These are phyloP conservation scores for Solanum paucissectum DNA, from an alignment of 257 asterid species.

Conservation along the genomic window DNA sequence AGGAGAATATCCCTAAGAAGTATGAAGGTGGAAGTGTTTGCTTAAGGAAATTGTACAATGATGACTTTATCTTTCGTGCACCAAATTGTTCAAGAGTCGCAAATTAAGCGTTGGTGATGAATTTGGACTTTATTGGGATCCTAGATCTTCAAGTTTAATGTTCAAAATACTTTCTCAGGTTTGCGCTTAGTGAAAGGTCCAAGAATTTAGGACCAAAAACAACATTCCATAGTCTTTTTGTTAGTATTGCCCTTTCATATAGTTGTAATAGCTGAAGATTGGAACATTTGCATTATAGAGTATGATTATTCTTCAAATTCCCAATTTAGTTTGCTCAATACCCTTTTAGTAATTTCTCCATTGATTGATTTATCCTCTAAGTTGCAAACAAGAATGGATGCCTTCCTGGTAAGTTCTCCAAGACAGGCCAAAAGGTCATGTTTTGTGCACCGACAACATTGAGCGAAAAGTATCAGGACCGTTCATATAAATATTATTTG, in stretches of 20 bases:
- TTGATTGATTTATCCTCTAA: too few relatives aligned
- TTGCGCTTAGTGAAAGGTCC: background rate
- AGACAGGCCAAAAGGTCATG: too few relatives aligned
- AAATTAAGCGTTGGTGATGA: conserved; percentile 15
- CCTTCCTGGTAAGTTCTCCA: too few relatives aligned
- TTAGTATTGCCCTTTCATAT: background rate
- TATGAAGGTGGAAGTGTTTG: conserved; percentile 7
- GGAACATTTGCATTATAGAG: too few relatives aligned
- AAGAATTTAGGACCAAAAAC: background rate
- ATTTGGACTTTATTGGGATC: background rate
- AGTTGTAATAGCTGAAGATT: too few relatives aligned
- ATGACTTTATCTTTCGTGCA: conserved; percentile 20
- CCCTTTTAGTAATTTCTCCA: too few relatives aligned
- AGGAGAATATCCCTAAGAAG: conserved; percentile 4
- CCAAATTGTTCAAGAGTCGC: conserved; percentile 20
- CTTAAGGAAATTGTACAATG: conserved; percentile 21
- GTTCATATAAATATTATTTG: too few relatives aligned
- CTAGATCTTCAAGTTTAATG: background rate
- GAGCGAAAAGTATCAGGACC: too few relatives aligned
- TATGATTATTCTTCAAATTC: too few relatives aligned
- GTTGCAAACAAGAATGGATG: too few relatives aligned
- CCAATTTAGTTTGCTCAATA: too few relatives aligned
- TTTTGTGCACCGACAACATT: too few relatives aligned
- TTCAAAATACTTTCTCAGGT: background rate
- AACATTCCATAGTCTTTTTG: background rate